A percentile compares a stretch with the other conserved stretches of the same genome.
phyloP scores from a whole-genome alignment of 306 rosid genomes.

The Pachyrhizus erosus region DNA sequence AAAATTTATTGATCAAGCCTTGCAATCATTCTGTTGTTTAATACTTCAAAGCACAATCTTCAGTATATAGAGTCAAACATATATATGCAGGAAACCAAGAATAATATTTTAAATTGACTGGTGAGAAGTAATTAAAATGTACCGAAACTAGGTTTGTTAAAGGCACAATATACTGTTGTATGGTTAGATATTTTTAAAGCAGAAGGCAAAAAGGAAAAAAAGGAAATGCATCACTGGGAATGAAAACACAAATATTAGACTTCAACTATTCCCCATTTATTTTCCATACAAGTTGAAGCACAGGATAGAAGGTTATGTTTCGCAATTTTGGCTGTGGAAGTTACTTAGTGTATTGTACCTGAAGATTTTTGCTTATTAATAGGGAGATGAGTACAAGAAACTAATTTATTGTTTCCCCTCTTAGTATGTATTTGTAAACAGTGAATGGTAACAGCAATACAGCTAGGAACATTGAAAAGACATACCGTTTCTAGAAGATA shows the following conservation, averaged over 20 bases:
- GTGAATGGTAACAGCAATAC: constrained; percentile 2
- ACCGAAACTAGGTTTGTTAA: not conserved
- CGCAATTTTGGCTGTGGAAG: not conserved
- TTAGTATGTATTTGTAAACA: not conserved
- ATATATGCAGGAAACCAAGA: not conserved
- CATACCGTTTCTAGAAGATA: constrained; percentile 76
- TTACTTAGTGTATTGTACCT: not conserved
- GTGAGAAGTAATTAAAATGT: constrained; percentile 10
- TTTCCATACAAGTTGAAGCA: not conserved
- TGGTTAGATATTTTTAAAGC: not conserved
- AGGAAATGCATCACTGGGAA: not conserved
- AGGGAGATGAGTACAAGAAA: constrained; percentile 10
- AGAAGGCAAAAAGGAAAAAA: not conserved
- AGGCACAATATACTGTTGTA: not conserved
- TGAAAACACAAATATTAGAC: not conserved
- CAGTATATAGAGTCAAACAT: not conserved
- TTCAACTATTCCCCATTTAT: not conserved
- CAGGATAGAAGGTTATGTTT: not conserved
- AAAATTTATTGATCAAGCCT: no score
- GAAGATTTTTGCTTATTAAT: not conserved
- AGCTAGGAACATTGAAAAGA: not conserved
- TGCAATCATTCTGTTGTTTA: not conserved
- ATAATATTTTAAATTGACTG: not conserved
- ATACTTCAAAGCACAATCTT: not conserved
- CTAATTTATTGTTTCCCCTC: constrained; percentile 11